Percentiles rank a stretch among this genome's conserved stretches.
Evolutionary conservation across 371 early-diverging fungal genomes (phyloP).

Genomic region (Smittium culicis): DNA sequence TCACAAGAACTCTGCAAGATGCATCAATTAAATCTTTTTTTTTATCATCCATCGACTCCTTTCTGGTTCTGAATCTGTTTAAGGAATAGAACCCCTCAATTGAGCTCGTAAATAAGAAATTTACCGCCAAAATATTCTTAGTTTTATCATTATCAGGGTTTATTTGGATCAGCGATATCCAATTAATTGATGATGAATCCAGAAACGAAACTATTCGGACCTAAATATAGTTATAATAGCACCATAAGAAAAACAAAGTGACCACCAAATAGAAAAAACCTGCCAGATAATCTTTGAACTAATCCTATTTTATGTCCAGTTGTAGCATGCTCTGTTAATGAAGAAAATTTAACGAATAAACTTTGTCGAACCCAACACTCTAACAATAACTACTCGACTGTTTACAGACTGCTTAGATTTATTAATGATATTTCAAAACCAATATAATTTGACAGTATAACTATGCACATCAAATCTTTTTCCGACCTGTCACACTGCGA

Average conservation of each 20-base stretch:
- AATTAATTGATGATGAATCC: not conserved
- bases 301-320: not conserved
- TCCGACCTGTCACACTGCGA: too few species aligned
- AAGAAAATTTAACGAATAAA: not conserved
- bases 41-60: not conserved
- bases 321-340: not conserved
- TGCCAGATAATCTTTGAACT: not conserved
- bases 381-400: not conserved
- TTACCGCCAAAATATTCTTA: not conserved
- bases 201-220: not conserved
- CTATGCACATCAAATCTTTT: too few species aligned
- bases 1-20: not conserved
- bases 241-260: not conserved
- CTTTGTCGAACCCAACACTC: not conserved
- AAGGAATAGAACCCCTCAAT: not conserved
- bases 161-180: not conserved
- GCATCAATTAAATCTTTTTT: not conserved
- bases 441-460: too few species aligned
- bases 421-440: not conserved
- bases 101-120: not conserved
- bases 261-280: not conserved
- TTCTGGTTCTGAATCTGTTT: not conserved
- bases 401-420: not conserved
- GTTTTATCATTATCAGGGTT: not conserved
- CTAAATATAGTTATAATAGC: not conserved